Conservation (phyloP, 768 basidiomycete species). For the Bullera alba region DNA sequence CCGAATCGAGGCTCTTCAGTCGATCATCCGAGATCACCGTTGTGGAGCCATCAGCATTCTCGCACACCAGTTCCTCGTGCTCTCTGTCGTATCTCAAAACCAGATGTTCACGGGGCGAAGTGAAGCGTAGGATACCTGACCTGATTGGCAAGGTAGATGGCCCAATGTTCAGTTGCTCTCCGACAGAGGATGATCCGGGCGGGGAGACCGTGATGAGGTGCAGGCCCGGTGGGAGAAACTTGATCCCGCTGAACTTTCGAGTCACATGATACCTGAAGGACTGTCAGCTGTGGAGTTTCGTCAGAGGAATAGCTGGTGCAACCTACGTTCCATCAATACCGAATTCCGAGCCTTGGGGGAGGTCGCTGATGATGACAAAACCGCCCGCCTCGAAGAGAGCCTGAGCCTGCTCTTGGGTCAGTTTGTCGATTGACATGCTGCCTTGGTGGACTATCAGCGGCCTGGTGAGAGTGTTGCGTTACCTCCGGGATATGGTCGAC, state of each 20-base stretch:
- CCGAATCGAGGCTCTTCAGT: slow-evolving; percentile 41
- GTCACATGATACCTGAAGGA: slow-evolving; percentile 26
- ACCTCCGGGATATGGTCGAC: too few relatives aligned
- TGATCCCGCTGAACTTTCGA: slow-evolving; percentile 43
- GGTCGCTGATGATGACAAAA: slow-evolving; percentile 41
- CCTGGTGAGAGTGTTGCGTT: too few relatives aligned
- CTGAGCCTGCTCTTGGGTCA: slow-evolving; percentile 39
- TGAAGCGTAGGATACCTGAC: slow-evolving; percentile 34
- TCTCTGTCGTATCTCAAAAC: slow-evolving; percentile 33
- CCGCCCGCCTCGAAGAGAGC: slow-evolving; percentile 43
- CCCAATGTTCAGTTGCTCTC: slow-evolving; percentile 2
- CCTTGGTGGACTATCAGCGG: too few relatives aligned
- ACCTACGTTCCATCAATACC: slow-evolving; percentile 46
- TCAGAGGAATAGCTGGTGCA: slow-evolving; percentile 7
- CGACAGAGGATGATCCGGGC: slow-evolving; percentile 3
- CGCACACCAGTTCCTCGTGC: slow-evolving; percentile 25
- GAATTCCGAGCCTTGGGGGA: slow-evolving; percentile 44
- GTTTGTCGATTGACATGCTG: slow-evolving; percentile 20
- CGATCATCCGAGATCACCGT: slow-evolving; percentile 41
- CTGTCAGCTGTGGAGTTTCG: background rate
- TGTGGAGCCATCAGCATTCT: slow-evolving; percentile 1
- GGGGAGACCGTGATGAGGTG: slow-evolving; percentile 46
- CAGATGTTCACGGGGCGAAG: slow-evolving; percentile 21
- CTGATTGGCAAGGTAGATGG: slow-evolving; percentile 35
- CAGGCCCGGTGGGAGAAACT: slow-evolving; percentile 47